Percentiles rank a stretch among this genome's conserved stretches.
Conservation (phyloP, 176 grass and related monocot genomes). For the Cenchrus fungigraminus region DNA sequence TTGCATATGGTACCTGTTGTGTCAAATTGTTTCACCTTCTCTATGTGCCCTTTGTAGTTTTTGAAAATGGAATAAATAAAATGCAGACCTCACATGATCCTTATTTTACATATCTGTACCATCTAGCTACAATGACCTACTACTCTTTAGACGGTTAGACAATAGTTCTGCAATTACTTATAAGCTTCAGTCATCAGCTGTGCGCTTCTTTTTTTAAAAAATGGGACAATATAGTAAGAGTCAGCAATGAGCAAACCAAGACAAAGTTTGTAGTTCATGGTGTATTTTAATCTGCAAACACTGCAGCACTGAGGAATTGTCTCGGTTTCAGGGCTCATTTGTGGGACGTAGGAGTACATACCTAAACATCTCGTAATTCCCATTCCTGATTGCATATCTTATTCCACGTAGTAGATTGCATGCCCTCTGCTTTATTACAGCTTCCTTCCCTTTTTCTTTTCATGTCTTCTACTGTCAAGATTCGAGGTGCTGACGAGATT, state of each 20-base stretch:
- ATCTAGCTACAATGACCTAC: conserved; percentile 5
- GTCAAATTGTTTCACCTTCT: background rate
- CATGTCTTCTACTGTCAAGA: conserved; percentile 29
- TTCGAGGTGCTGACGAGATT: conserved; percentile 31
- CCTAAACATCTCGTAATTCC: conserved; percentile 47
- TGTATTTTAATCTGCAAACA: conserved; percentile 39
- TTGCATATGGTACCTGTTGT: background rate
- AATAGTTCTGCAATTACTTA: background rate
- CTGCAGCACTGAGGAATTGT: conserved; percentile 42
- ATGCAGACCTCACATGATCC: background rate
- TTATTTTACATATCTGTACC: conserved; percentile 6
- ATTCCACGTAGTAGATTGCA: conserved; percentile 25
- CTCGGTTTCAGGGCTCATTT: conserved; percentile 45
- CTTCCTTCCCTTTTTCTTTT: conserved; percentile 2
- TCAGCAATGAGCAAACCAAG: conserved; percentile 37
- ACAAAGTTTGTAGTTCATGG: conserved; percentile 4
- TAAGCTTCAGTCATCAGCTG: background rate
- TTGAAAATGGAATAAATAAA: background rate
- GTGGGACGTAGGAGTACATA: conserved; percentile 19
- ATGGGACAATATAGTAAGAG: conserved; percentile 10
- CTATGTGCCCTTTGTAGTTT: background rate
- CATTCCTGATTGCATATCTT: conserved; percentile 30
- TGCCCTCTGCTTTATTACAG: conserved; percentile 37
- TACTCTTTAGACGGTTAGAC: background rate
- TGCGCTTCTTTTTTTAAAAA: conserved; percentile 9